Base-by-base conservation (phyloP, 2,329 filamentous ascomycete genomes). In the Ploettnerulaceae sp. region DNA sequence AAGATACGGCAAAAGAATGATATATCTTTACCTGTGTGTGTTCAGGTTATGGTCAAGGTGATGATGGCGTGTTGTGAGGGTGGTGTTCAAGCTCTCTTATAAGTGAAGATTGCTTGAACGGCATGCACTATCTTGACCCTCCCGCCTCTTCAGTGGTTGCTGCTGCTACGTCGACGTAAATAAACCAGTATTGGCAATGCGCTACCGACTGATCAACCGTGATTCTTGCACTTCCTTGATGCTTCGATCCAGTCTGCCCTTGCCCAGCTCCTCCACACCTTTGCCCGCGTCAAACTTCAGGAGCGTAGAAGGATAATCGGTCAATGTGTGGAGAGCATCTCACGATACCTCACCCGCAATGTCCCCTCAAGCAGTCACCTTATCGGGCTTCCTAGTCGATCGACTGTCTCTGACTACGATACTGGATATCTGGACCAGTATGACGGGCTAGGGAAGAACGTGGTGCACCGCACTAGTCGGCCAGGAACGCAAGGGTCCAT, bases 181-280 rank as follows among this genome's bases (percentile, higher is more conserved):
- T 45, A 56, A 47, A 49, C 59, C 53, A 56, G 59, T 47, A 53
- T 57, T 53, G 55, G 58, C 42, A 60, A 52, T 56, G 38, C 52
- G 53, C 56, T 57, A 55, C 54, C 41, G 55, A 54, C 31, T 33
- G 53, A 57, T 55, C 53, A 55, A 45, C 54, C 48, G 55, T 58
- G 48, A 58, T 20, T 56, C 56, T 56, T 60, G 51, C 52, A 61
- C 55, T 42, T 58, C 55, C 48, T 58, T 51, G 53, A 59, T 39
- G 44, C 49, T 60, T 56, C 50, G 47, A 53, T 58, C 55, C 53
- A 42, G 54, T 43, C 29, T 55, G 47, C 54, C 55, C 56, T 56
- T 45, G 52, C 47, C 54, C 21, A 47, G 36, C 40, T 55, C 57
- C 53, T 61, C 60, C 58, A 58, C 60, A 59, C 58, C 47, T 57